Conservation (phyloP, 2,329 filamentous ascomycete species). For the Fusarium compactum region DNA sequence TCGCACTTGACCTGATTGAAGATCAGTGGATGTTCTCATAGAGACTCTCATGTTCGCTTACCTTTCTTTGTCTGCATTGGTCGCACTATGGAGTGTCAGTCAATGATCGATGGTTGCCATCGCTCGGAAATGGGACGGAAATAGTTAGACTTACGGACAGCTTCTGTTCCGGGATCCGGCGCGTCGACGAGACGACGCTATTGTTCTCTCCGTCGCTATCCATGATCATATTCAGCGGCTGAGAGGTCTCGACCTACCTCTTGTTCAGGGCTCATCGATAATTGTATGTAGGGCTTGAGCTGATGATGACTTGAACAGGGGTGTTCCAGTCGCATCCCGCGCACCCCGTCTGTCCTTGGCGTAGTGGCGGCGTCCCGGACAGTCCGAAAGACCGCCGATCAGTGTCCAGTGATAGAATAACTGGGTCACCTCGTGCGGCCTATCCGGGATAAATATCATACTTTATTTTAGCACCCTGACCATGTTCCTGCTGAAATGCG, state of each 20-base stretch:
- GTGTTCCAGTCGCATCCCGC: neutral
- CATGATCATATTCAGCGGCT: neutral
- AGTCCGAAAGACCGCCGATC: neutral
- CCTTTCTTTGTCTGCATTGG: slow-evolving; percentile 16
- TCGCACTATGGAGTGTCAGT: neutral
- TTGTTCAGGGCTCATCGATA: neutral
- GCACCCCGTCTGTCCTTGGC: neutral
- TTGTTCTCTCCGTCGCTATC: slow-evolving; percentile 11
- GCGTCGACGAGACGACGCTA: neutral
- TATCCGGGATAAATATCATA: rapidly evolving
- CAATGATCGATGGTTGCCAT: neutral
- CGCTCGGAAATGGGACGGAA: neutral
- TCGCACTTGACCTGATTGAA: slow-evolving; percentile 10
- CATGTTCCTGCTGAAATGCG: neutral
- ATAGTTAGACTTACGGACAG: neutral
- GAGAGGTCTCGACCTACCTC: neutral
- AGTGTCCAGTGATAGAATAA: rapidly evolving
- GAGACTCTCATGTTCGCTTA: neutral
- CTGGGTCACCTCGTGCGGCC: too few species aligned
- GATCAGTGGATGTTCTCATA: rapidly evolving
- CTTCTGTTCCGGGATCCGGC: slow-evolving; percentile 12
- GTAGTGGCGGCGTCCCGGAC: neutral
- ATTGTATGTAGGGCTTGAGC: neutral
- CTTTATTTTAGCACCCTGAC: neutral
- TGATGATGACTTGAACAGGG: neutral